A percentile compares a stretch with the other conserved stretches of the same genome.
phyloP scores from a whole-genome alignment of 371 early-diverging fungal species.

The Mortierella sp. region DNA sequence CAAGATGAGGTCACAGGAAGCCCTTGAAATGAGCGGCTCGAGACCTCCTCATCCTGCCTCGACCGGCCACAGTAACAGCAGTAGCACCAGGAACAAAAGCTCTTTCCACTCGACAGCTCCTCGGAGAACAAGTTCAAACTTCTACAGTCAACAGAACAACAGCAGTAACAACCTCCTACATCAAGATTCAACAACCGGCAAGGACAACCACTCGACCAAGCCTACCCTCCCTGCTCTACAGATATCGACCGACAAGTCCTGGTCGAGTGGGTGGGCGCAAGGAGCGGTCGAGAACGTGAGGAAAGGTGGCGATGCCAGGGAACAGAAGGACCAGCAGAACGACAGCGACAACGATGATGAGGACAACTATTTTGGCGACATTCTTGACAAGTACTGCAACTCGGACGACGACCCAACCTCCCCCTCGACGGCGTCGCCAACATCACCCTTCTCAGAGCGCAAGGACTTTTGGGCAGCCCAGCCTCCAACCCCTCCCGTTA shows the following conservation, averaged over 20 bases:
- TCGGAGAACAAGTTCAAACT: not conserved
- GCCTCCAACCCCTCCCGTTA: conserved; percentile 39
- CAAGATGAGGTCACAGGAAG: conserved; percentile 3
- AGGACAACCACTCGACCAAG: not conserved
- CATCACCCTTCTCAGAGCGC: conserved; percentile 38
- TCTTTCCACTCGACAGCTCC: not conserved
- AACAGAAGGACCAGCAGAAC: not conserved
- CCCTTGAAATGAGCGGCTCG: not conserved
- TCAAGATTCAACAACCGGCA: not conserved
- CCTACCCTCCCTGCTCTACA: conserved; percentile 26
- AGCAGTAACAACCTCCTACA: conserved; percentile 18
- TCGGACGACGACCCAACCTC: conserved; percentile 35
- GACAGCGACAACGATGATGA: conserved; percentile 13
- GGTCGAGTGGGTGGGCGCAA: conserved; percentile 4
- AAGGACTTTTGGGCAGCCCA: conserved; percentile 24
- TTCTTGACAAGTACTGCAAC: conserved; percentile 42
- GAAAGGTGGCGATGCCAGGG: not conserved
- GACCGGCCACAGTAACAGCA: not conserved
- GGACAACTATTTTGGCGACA: conserved; percentile 34
- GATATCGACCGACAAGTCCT: conserved; percentile 22
- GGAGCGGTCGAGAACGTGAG: not conserved
- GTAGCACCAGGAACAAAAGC: not conserved
- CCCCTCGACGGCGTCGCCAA: conserved; percentile 41
- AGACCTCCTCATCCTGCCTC: not conserved
- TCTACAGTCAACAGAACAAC: conserved; percentile 13